Percentiles rank a stretch among this genome's conserved stretches.
phyloP scores from a whole-genome alignment of 495 filamentous ascomycete species.

The Recurvomyces mirabilis region DNA sequence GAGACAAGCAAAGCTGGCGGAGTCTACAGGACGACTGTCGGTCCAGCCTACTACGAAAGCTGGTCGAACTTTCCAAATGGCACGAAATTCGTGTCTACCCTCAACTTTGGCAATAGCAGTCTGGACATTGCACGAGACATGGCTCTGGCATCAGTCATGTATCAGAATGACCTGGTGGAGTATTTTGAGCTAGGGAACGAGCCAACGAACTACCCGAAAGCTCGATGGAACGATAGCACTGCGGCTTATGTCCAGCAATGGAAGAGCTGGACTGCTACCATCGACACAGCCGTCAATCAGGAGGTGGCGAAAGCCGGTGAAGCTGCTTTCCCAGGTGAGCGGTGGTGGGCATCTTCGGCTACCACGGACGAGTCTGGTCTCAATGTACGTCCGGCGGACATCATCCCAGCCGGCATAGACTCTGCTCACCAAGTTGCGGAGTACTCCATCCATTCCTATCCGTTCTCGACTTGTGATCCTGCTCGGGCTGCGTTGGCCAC shows the following conservation, averaged over 20 bases:
- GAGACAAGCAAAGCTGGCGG: not conserved
- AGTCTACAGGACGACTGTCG: constrained; percentile 1
- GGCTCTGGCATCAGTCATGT: not conserved
- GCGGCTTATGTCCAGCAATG: constrained; percentile 4
- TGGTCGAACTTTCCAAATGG: not conserved
- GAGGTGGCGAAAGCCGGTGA: not conserved
- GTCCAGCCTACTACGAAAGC: constrained; percentile 5
- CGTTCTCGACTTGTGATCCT: constrained; percentile 4
- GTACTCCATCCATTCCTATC: constrained; percentile 8
- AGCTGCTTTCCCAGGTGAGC: not conserved
- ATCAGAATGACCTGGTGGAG: not conserved
- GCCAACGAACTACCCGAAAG: not conserved
- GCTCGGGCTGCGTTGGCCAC: not conserved
- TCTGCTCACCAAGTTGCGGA: not conserved
- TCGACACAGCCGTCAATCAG: constrained; percentile 2
- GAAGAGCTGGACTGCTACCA: not conserved
- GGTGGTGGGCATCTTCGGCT: constrained; percentile 3
- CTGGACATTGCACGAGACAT: constrained; percentile 1
- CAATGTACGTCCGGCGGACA: constrained; percentile 2
- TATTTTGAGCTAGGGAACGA: constrained; percentile 9
- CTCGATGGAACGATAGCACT: constrained; percentile 1
- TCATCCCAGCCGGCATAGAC: constrained; percentile 6
- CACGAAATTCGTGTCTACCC: constrained; percentile 4
- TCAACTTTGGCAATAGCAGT: constrained; percentile 5
- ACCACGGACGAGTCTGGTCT: constrained; percentile 4